Base-by-base conservation (phyloP, 345 rosid species). In the Boechera divaricarpa region DNA sequence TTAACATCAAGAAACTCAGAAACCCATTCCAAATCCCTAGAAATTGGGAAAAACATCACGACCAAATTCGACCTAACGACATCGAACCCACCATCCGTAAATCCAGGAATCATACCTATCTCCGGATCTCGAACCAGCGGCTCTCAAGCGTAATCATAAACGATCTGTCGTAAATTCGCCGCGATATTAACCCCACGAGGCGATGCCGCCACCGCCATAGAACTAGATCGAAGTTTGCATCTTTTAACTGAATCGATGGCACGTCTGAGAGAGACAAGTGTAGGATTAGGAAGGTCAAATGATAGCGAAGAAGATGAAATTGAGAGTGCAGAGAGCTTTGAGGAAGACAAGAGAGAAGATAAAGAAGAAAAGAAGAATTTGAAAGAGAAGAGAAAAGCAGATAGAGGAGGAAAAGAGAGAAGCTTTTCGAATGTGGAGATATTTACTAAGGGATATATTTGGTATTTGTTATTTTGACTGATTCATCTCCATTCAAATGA, bases 61-160 rank as follows among this genome's bases (percentile, higher is more conserved):
- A 95, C 98, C 77, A 92, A 83, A 87, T 86, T 95, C 54, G 97
- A 83, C 74, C 83, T 83, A 44, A 87, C 79, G 11, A 62, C n/a
- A 61, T 77, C 72, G 3, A 70, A 28, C 44, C 47, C 58, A 67
- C 53, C 60, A 73, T 70, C 65, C 6, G 69, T 67, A 63, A 77
- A 70, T 38, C 79, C 72, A 57, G 75, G 57, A 47, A 63, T 32
- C 80, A 77, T 76, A 81, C 87, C 87, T 38, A 72, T 53, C 33
- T 62, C 72, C 12, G 85, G 73, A 69, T 83, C 87, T 24, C 79
- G 81, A 65, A 80, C 75, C 71, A 78, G 74, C 2, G 79, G 76
- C 54, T 92, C 98, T 97, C 98, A 91, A 16, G 89, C 83, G 82
- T 91, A 95, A 79, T 89, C 97, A 45, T 88, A 91, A 60, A 90